Evolutionary conservation across 2,329 filamentous ascomycete species (phyloP).

Genomic region (Arthrobotrys megalospora): DNA sequence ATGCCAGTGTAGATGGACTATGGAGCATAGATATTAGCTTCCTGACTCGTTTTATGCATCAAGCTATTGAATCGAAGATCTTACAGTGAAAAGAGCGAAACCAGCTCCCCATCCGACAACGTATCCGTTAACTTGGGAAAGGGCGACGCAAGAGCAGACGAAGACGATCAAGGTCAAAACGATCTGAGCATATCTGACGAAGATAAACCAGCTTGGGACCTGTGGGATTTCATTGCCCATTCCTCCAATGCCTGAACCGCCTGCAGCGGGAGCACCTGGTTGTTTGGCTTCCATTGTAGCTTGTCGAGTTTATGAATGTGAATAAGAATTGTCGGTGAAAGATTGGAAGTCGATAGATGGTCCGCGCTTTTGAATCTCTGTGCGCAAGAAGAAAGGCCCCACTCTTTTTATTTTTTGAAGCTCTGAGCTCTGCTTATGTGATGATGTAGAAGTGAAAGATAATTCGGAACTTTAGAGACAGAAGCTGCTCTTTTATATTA

Average conservation of each 20-base stretch:
- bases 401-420: constrained; percentile 23
- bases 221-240: constrained; percentile 59
- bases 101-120: constrained; percentile 57
- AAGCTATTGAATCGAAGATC: constrained; percentile 2
- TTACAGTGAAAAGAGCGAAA: constrained; percentile 58
- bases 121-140: constrained; percentile 22
- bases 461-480: constrained; percentile 55
- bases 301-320: constrained; percentile 5
- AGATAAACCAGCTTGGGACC: constrained; percentile 55
- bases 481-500: constrained; percentile 53
- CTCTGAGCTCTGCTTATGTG: constrained; percentile 38
- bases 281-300: constrained; percentile 55
- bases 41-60: background rate
- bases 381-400: background rate
- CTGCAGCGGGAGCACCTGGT: constrained; percentile 21
- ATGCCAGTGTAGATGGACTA: constrained; percentile 52
- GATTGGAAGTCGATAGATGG: constrained; percentile 8
- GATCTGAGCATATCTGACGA: constrained; percentile 60
- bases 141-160: constrained; percentile 55
- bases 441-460: constrained; percentile 35
- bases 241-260: constrained; percentile 32
- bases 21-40: background rate
- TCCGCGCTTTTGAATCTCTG: constrained; percentile 9
- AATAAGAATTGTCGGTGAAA: background rate
- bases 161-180: constrained; percentile 60